Evolutionary conservation across 2,329 filamentous ascomycete species (phyloP).

Genomic region (Dendrostoma leiphaemia): DNA sequence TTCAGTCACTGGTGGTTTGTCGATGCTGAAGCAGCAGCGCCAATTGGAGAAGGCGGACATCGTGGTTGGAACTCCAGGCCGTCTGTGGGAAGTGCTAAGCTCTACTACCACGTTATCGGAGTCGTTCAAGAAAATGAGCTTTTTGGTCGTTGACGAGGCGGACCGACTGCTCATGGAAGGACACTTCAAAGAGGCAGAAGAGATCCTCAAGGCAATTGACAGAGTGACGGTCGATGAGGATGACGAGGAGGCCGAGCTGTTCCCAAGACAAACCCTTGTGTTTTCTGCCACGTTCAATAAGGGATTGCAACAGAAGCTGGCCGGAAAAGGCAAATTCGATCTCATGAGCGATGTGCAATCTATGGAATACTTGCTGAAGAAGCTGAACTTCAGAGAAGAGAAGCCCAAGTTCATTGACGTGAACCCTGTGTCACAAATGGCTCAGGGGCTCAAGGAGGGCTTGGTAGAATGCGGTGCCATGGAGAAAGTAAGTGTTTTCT

Average conservation of each 20-base stretch:
- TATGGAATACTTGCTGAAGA: slow-evolving; percentile 89
- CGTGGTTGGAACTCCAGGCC: slow-evolving; percentile 87
- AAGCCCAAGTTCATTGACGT: slow-evolving; percentile 89
- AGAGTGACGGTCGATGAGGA: slow-evolving; percentile 62
- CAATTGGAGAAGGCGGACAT: slow-evolving; percentile 83
- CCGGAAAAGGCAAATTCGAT: slow-evolving; percentile 69
- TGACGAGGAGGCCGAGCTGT: slow-evolving; percentile 40
- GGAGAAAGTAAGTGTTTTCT: slow-evolving; percentile 66
- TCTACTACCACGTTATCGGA: slow-evolving; percentile 66
- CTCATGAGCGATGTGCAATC: slow-evolving; percentile 73
- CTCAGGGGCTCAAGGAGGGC: slow-evolving; percentile 79
- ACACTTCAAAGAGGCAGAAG: slow-evolving; percentile 90
- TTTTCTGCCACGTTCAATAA: slow-evolving; percentile 97
- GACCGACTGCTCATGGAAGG: slow-evolving; percentile 89
- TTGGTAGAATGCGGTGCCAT: slow-evolving; percentile 88
- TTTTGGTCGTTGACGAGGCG: slow-evolving; percentile 90
- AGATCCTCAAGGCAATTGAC: slow-evolving; percentile 81
- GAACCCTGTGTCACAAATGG: slow-evolving; percentile 88
- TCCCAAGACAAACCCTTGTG: slow-evolving; percentile 78
- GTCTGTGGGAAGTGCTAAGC: slow-evolving; percentile 91
- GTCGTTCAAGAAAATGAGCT: slow-evolving; percentile 71
- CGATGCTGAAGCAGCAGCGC: slow-evolving; percentile 91
- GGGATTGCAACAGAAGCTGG: slow-evolving; percentile 84
- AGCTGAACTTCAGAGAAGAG: slow-evolving; percentile 81
- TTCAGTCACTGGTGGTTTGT: slow-evolving; percentile 87